Base-by-base conservation (phyloP, 805 yeast species). In the Lipomyces kockii region DNA sequence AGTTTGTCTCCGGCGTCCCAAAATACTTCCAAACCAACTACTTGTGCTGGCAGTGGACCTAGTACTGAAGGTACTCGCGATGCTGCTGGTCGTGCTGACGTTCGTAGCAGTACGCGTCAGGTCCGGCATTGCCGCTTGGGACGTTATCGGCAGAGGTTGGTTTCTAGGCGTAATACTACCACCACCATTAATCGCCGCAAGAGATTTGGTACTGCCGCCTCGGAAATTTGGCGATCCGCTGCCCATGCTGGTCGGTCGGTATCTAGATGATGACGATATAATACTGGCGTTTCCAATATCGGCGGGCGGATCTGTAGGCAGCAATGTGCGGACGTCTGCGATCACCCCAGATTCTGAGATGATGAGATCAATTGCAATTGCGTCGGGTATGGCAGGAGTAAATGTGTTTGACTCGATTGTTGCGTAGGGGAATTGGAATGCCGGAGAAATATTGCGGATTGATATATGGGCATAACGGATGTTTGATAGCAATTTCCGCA, bases 381-480 rank as follows among this genome's bases (percentile, higher is more conserved):
- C 58, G 6, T 64, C 71, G 7, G 71, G 70, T n/a, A 63, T 43
- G 29, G 54, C 68, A 4, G 63, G 60, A 22, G 46, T 29, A 55
- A 69, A 67, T 4, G 62, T 35, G 9, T 55, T 25, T 5, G 68
- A 60, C 6, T 69, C 72, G 20, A 67, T 60, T 2, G 72, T 58
- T 11, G 51, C 11, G 58, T 69, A 69, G 22, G 72, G 72, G 58
- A 69, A 69, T 37, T 65, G 68, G 35, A 67, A 67, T 6, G 70
- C 72, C 27, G 71, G 64, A 4, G 72, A 67, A 52, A 63, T 68
- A 25, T 37, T 61, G 34, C 70, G 71, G 32, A 69, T 46, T 1
- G 72, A 65, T n/a, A 69, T 34, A 34, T 69, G 69, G 2, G 72
- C 72, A 49, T 69, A 60, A 32, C 72, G 66, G 39, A 69, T 64